phyloP scores from a whole-genome alignment of 2,329 filamentous ascomycete genomes.

The Harringtonia lauricola region DNA sequence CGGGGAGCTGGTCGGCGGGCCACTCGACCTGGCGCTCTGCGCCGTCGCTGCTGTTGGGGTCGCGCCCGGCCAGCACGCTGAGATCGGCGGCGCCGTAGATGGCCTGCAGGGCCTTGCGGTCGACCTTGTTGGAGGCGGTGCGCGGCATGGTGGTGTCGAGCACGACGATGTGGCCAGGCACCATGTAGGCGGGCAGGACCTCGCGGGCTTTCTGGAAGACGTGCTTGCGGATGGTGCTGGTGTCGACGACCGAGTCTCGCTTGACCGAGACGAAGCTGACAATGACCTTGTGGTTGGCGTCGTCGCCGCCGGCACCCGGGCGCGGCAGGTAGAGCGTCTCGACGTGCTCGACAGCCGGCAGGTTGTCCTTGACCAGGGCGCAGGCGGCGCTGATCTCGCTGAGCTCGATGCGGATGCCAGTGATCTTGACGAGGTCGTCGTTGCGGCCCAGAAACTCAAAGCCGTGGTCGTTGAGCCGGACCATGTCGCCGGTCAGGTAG shows the following conservation, averaged over 20 bases:
- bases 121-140: constrained; percentile 23
- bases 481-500: constrained; percentile 43
- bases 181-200: constrained; percentile 19
- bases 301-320: constrained; percentile 14
- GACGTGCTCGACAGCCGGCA: constrained; percentile 22
- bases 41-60: neutral
- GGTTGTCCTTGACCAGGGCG: constrained; percentile 19
- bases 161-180: constrained; percentile 21
- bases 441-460: constrained; percentile 43
- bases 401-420: constrained; percentile 51
- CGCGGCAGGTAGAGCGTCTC: constrained; percentile 22
- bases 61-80: constrained; percentile 4
- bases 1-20: neutral
- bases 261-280: constrained; percentile 22
- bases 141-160: constrained; percentile 18
- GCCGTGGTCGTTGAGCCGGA: constrained; percentile 35
- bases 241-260: neutral
- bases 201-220: constrained; percentile 6
- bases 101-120: constrained; percentile 18
- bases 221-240: constrained; percentile 1
- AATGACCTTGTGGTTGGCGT: constrained; percentile 20
- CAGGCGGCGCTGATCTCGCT: constrained; percentile 26
- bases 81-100: constrained; percentile 14
- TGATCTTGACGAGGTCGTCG: constrained; percentile 54
- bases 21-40: neutral